A percentile compares a stretch with the other conserved stretches of the same genome.
These are phyloP conservation scores for Austroboletus festivus DNA, from an alignment of 768 basidiomycete genomes.

Conservation along the genomic window DNA sequence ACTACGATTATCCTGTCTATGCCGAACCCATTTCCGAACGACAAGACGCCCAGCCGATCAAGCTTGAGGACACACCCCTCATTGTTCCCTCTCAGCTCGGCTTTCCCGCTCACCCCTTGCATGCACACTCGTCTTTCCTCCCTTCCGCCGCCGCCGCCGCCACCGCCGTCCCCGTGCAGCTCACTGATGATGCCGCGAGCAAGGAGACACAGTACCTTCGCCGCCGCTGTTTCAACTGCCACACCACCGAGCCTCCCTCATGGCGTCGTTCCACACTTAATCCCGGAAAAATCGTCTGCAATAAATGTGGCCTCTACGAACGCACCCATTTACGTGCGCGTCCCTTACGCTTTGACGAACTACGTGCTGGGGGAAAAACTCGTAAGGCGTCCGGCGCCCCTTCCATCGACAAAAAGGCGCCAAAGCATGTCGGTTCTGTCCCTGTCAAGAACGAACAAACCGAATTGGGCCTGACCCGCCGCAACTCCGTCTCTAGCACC, in stretches of 20 bases:
- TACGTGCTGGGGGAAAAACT: conserved; percentile 82
- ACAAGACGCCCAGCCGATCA: conserved; percentile 41
- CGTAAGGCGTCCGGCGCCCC: conserved; percentile 42
- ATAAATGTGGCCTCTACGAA: conserved; percentile 90
- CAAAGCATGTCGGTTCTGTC: conserved; percentile 29
- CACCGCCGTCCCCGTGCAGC: conserved; percentile 61
- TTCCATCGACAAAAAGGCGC: conserved; percentile 31
- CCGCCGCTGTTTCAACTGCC: conserved; percentile 86
- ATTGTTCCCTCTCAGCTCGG: conserved; percentile 60
- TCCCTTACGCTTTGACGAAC: conserved; percentile 83
- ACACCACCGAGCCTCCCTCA: conserved; percentile 84
- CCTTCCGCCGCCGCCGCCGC: conserved; percentile 41
- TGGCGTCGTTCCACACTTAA: conserved; percentile 88
- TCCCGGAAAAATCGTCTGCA: conserved; percentile 91
- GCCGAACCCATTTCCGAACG: conserved; percentile 36
- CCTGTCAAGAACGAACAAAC: conserved; percentile 63
- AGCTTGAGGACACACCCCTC: conserved; percentile 60
- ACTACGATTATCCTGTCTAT: conserved; percentile 38
- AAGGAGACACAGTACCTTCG: conserved; percentile 92
- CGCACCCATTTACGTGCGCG: conserved; percentile 82
- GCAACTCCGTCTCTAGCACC: conserved; percentile 61
- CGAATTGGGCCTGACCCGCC: conserved; percentile 50
- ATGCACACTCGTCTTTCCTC: conserved; percentile 40
- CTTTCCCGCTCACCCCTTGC: conserved; percentile 28
- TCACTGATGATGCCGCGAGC: conserved; percentile 86